Evolutionary conservation across 306 rosid genomes (phyloP).

Genomic region (Prinsepia uniflora): DNA sequence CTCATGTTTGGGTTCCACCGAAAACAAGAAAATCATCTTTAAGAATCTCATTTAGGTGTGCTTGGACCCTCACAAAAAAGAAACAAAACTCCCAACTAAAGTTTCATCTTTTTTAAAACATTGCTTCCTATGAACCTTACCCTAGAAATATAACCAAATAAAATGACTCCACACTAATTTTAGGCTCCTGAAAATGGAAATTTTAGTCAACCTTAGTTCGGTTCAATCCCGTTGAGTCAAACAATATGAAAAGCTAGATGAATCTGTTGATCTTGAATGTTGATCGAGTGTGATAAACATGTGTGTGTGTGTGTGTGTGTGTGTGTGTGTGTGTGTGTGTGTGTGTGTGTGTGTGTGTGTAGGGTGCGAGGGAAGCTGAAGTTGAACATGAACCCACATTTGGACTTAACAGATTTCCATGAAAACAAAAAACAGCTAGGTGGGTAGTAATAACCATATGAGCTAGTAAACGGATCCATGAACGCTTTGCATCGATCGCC

Average conservation of each 20-base stretch:
- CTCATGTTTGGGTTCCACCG: conserved; percentile 36
- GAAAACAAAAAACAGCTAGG: background rate
- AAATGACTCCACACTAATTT: conserved; percentile 28
- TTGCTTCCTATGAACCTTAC: conserved; percentile 14
- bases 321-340: too few relatives aligned
- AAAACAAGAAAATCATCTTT: conserved; percentile 61
- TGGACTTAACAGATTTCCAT: conserved; percentile 23
- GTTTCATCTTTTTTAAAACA: background rate
- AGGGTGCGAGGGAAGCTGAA: conserved; percentile 17
- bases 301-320: too few relatives aligned
- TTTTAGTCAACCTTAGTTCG: background rate
- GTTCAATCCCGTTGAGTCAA: too few relatives aligned
- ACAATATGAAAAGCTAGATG: background rate
- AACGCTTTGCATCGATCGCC: too few relatives aligned
- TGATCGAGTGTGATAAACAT: background rate
- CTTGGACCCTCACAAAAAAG: conserved; percentile 31
- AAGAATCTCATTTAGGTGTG: conserved; percentile 6
- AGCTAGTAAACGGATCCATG: too few relatives aligned
- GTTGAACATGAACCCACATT: conserved; percentile 10
- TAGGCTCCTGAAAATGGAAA: conserved; percentile 34
- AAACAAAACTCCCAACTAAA: conserved; percentile 35
- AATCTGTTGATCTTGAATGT: conserved; percentile 4
- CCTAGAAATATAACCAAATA: conserved; percentile 20
- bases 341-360: too few relatives aligned
- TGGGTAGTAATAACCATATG: too few relatives aligned